Evolutionary conservation across 2,329 filamentous ascomycete genomes (phyloP).

Genomic region (Fonsecaea erecta): DNA sequence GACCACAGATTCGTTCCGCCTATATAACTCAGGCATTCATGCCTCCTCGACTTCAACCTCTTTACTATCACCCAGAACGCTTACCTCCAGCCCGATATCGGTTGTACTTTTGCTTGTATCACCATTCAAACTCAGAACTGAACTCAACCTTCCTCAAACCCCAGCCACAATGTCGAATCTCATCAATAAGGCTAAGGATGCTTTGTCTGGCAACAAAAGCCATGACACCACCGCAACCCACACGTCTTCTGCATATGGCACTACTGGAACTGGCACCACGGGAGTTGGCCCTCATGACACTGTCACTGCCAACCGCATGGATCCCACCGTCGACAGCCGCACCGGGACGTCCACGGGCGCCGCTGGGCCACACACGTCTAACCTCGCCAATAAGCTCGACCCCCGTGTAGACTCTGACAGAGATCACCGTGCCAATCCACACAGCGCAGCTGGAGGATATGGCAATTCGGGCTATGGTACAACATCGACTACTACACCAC

Average conservation of each 20-base stretch:
- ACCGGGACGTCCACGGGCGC: slow-evolving; percentile 2
- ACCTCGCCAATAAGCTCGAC: slow-evolving; percentile 50
- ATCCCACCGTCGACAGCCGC: neutral
- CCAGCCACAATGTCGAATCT: slow-evolving; percentile 50
- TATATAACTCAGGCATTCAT: neutral
- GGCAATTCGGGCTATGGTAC: slow-evolving; percentile 15
- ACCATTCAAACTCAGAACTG: neutral
- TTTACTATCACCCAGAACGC: neutral
- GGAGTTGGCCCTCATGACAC: slow-evolving; percentile 8
- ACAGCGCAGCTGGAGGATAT: slow-evolving; percentile 17
- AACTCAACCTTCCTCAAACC: neutral
- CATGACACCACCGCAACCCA: slow-evolving; percentile 30
- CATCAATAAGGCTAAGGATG: slow-evolving; percentile 56
- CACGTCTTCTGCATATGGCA: slow-evolving; percentile 29
- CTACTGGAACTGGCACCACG: slow-evolving; percentile 12
- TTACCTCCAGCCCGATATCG: neutral
- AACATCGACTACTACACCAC: neutral
- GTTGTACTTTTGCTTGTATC: neutral
- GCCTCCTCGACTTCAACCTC: neutral
- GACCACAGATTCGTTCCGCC: neutral
- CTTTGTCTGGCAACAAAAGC: slow-evolving; percentile 43
- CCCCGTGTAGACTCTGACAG: slow-evolving; percentile 41
- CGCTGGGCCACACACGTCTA: slow-evolving; percentile 51
- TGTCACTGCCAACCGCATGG: neutral
- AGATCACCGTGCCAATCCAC: slow-evolving; percentile 23